Base-by-base conservation (phyloP, 495 filamentous ascomycete genomes). In the Xylaria nigripes region DNA sequence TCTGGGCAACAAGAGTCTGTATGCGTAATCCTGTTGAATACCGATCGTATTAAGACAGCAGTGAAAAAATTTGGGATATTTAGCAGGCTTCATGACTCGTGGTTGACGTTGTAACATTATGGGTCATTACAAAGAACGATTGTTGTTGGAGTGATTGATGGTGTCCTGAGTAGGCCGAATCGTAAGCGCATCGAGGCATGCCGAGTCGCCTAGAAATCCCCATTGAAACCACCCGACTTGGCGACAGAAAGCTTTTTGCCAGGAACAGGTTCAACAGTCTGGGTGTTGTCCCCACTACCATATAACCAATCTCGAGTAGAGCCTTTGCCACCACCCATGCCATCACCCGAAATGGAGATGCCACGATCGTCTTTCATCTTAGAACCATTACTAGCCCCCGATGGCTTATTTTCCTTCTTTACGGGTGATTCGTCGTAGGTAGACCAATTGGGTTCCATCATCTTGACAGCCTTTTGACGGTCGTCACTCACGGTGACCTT, bases 321-420 rank as follows among this genome's bases (percentile, higher is more conserved):
- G 15, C 78, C 84, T 64, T 80, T 86, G 56, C 77, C 79, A 44
- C 84, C 84, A 27, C 86, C 86, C 82, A 88, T 89, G 23, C 86
- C 87, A 58, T 91, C 82, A 29, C 87, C 86, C 1, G 70, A 78
- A 34, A 78, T 84, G 50, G 70, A 68, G 56, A 85, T 82, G 32
- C 80, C 76, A 22, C 72, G 65, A 29, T 72, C 70, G 13, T 63
- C 62, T 38, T 49, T 51, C 24, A 42, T 30, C 18, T 54, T 56
- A 8, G 57, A 61, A 64, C 63, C 63, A 58, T 53, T 72, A 57
- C 52, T 61, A 42, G 51, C 58, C 44, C 38, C 60, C 45, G 44
- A 57, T 48, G 64, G 44, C 58, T 67, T 63, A 62, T 76, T 74
- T 61, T 76, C 53, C 58, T 77, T 75, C 54, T 76, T 66, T 34